phyloP scores from a whole-genome alignment of 164 flowering plant species.

The grape (Vitis vinifera) region ASM3070453v1 NC_081817.1:3745001-3745500 shows the following conservation, averaged over 20 bases:
- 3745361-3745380: neutral
- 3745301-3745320: neutral
- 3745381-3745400: neutral
- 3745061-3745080: neutral
- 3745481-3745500: neutral
- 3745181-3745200: too few species aligned
- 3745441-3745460: neutral
- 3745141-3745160: too few species aligned
- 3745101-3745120: too few species aligned
- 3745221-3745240: neutral
- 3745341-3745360: neutral
- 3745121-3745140: too few species aligned
- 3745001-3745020: too few species aligned
- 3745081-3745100: neutral
- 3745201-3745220: neutral
- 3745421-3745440: neutral
- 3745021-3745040: too few species aligned
- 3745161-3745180: too few species aligned
- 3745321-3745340: neutral
- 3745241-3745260: neutral
- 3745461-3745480: neutral
- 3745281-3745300: slow-evolving; percentile 1
- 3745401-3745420: neutral
- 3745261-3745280: neutral
- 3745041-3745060: too few species aligned